A percentile compares a stretch with the other conserved stretches of the same genome.
Evolutionary conservation across 2,329 filamentous ascomycete genomes (phyloP).

Genomic region (Talaromyces sp.): DNA sequence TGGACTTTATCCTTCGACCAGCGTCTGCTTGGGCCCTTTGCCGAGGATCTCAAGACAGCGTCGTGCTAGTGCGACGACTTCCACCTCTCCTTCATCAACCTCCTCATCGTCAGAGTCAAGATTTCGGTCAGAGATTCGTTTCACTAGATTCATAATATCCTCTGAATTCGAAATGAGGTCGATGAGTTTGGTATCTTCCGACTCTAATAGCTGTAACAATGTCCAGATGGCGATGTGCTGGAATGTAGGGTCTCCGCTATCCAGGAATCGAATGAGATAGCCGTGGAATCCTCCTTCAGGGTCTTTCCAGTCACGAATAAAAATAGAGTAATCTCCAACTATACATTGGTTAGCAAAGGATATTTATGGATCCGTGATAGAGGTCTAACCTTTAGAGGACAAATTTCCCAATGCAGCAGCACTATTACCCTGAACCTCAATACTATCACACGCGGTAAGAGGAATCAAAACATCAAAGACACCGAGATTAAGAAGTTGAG

Average conservation of each 20-base stretch:
- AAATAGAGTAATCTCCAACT: slow-evolving; percentile 97
- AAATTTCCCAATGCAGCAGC: slow-evolving; percentile 92
- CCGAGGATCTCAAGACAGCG: slow-evolving; percentile 84
- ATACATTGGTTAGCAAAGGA: slow-evolving; percentile 28
- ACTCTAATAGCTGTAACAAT: slow-evolving; percentile 88
- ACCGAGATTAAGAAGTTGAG: slow-evolving; percentile 81
- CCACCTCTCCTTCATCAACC: slow-evolving; percentile 85
- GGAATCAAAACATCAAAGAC: slow-evolving; percentile 97
- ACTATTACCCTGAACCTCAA: slow-evolving; percentile 97
- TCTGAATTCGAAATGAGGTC: slow-evolving; percentile 83
- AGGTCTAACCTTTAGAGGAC: slow-evolving; percentile 77
- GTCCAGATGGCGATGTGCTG: slow-evolving; percentile 99
- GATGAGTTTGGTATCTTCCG: slow-evolving; percentile 85
- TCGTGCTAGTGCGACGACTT: slow-evolving; percentile 87
- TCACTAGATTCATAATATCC: slow-evolving; percentile 88
- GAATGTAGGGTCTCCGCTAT: slow-evolving; percentile 93
- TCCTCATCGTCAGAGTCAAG: slow-evolving; percentile 83
- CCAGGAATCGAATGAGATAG: slow-evolving; percentile 87
- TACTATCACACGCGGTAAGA: slow-evolving; percentile 88
- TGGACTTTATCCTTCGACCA: slow-evolving; percentile 67
- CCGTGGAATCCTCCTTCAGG: slow-evolving; percentile 93
- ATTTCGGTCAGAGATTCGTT: slow-evolving; percentile 82
- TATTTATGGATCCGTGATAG: not conserved
- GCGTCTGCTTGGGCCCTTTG: slow-evolving; percentile 69
- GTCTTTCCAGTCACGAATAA: slow-evolving; percentile 89